Evolutionary conservation across 345 rosid genomes (phyloP).

Genomic region (Corchorus capsularis): DNA sequence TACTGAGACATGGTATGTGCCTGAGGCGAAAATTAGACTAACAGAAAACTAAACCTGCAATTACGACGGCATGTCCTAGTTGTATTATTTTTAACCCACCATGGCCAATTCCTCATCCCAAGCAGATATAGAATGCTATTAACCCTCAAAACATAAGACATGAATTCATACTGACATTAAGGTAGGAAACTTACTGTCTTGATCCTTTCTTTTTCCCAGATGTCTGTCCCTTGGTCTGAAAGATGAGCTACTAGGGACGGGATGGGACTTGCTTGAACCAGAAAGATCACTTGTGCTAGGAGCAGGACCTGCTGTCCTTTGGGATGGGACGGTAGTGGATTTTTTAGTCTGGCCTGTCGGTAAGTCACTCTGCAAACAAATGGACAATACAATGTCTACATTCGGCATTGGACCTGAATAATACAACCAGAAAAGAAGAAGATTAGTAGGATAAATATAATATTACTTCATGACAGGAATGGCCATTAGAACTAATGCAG

Average conservation of each 20-base stretch:
- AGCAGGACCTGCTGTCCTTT: slow-evolving; percentile 43
- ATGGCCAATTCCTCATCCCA: background rate
- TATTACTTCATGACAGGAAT: background rate
- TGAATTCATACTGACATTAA: background rate
- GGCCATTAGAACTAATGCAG: background rate
- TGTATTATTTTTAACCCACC: background rate
- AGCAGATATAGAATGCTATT: background rate
- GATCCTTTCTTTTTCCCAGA: slow-evolving; percentile 65
- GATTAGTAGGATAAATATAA: background rate
- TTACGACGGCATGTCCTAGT: background rate
- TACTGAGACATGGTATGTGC: background rate
- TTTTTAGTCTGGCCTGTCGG: slow-evolving; percentile 50
- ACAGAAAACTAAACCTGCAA: background rate
- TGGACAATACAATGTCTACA: slow-evolving; percentile 78
- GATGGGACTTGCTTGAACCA: slow-evolving; percentile 63
- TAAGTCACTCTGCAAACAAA: slow-evolving; percentile 81
- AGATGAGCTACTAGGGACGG: slow-evolving; percentile 50
- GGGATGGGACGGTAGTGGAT: slow-evolving; percentile 35
- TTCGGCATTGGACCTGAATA: slow-evolving; percentile 77
- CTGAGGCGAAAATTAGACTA: background rate
- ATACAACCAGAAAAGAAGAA: background rate
- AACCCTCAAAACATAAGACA: background rate
- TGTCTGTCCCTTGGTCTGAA: slow-evolving; percentile 69
- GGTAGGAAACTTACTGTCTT: slow-evolving; percentile 42
- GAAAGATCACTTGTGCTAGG: slow-evolving; percentile 66